Conservation (phyloP, 768 basidiomycete species). For the Suillus plorans region DNA sequence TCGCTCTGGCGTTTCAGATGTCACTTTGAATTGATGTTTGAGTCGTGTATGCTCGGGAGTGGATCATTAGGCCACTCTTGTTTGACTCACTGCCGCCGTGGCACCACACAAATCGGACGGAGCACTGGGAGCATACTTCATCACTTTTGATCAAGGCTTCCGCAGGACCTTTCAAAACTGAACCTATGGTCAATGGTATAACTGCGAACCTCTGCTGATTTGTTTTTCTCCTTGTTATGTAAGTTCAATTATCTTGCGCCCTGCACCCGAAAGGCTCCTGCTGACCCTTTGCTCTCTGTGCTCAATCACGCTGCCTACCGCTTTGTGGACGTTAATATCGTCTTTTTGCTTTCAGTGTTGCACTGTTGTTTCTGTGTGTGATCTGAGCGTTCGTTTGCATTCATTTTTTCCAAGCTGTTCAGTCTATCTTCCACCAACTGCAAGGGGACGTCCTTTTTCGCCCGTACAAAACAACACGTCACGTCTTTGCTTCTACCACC, state of each 20-base stretch:
- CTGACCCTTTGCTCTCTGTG: conserved; percentile 20
- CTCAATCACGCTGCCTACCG: conserved; percentile 19
- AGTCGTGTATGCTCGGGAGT: conserved; percentile 26
- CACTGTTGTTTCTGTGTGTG: conserved; percentile 24
- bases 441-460: conserved; percentile 26
- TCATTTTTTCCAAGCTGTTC: conserved; percentile 22
- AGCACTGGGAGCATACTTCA: conserved; percentile 22
- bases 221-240: conserved; percentile 32
- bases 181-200: conserved; percentile 32
- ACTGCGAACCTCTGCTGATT: conserved; percentile 26
- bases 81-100: conserved; percentile 22
- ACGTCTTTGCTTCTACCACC: conserved; percentile 25
- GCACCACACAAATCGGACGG: conserved; percentile 26
- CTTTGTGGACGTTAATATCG: conserved; percentile 23
- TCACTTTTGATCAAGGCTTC: conserved; percentile 15
- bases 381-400: conserved; percentile 33
- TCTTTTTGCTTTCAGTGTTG: conserved; percentile 21
- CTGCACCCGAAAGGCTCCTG: conserved; percentile 18
- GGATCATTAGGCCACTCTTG: conserved; percentile 12
- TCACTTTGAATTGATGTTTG: conserved; percentile 25
- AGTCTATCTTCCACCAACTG: conserved; percentile 21
- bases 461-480: conserved; percentile 24
- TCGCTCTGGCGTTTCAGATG: conserved; percentile 10
- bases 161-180: conserved; percentile 23
- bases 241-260: conserved; percentile 30